Percentiles rank a stretch among this genome's conserved stretches.
Conservation (phyloP, 257 asterid species). For the Cinchona pubescens region DNA sequence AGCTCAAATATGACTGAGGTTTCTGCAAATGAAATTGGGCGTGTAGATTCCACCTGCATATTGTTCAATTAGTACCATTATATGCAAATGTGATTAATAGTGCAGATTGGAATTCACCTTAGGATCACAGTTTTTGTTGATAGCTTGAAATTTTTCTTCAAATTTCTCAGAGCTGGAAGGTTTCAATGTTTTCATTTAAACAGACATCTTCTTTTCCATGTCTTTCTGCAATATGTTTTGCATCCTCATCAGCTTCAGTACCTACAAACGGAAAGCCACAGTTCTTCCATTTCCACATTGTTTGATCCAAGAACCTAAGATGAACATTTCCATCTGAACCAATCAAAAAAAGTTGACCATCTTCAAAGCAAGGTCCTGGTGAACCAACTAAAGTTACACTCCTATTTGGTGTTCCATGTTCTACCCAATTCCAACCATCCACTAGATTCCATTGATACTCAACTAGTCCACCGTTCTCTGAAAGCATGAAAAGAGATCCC, state of each 20-base stretch:
- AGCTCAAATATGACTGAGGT: conserved; percentile 73
- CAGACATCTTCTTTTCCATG: conserved; percentile 27
- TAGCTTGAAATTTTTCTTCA: conserved; percentile 29
- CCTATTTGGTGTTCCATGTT: conserved; percentile 66
- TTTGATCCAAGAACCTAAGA: conserved; percentile 53
- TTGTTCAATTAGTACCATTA: not conserved
- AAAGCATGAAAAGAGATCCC: conserved; percentile 82
- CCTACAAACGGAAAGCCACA: conserved; percentile 48
- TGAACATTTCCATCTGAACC: conserved; percentile 78
- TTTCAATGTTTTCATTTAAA: conserved; percentile 27
- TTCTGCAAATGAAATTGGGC: conserved; percentile 67
- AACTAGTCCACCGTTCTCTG: conserved; percentile 63
- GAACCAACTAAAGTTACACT: conserved; percentile 64
- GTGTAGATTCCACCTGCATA: conserved; percentile 58
- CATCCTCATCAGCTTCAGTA: conserved; percentile 17
- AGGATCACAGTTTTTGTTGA: conserved; percentile 48
- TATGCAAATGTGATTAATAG: not conserved
- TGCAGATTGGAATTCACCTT: conserved; percentile 40
- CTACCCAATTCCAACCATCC: conserved; percentile 87
- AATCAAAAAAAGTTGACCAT: conserved; percentile 48
- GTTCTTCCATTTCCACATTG: conserved; percentile 76
- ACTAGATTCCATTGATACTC: conserved; percentile 63
- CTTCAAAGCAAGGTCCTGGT: conserved; percentile 82
- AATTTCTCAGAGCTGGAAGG: conserved; percentile 19
- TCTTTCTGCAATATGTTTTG: conserved; percentile 8